These are phyloP conservation scores for Neurospora sp. DNA, from an alignment of 2,329 filamentous ascomycete genomes.

Conservation along the genomic window DNA sequence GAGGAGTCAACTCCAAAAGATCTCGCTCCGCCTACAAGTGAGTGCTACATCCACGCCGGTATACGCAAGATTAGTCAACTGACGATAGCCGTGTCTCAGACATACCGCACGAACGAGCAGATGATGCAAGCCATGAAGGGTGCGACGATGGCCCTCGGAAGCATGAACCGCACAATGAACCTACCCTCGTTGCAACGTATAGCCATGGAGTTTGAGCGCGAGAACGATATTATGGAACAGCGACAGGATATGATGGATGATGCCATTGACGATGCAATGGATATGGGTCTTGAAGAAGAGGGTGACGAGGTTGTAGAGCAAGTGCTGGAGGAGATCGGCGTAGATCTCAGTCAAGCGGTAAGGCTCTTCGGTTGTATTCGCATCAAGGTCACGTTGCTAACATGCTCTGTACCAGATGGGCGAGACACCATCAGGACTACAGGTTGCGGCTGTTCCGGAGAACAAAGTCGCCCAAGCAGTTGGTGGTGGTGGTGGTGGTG, in stretches of 20 bases:
- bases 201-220: conserved; percentile 97
- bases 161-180: conserved; percentile 98
- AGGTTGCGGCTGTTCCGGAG: conserved; percentile 62
- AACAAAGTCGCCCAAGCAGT: conserved; percentile 78
- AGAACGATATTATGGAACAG: conserved; percentile 99
- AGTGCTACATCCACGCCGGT: conserved; percentile 2
- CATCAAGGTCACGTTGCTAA: conserved; percentile 17
- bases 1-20: conserved; percentile 93
- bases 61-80: not conserved
- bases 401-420: conserved; percentile 54
- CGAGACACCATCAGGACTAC: conserved; percentile 78
- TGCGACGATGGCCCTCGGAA: conserved; percentile 81
- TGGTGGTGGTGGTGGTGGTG: conserved; percentile 48
- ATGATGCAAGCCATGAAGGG: conserved; percentile 99
- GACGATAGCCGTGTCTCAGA: conserved; percentile 40
- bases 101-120: conserved; percentile 94
- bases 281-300: conserved; percentile 82
- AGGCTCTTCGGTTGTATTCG: conserved; percentile 26
- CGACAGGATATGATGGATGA: conserved; percentile 99
- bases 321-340: conserved; percentile 90
- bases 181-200: conserved; percentile 90
- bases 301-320: conserved; percentile 95
- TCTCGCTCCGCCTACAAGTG: conserved; percentile 89
- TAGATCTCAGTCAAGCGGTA: conserved; percentile 84
- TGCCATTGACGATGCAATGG: conserved; percentile 93